Percentiles rank a stretch among this genome's conserved stretches.
Conservation (phyloP, 2,329 filamentous ascomycete species). For the Periglandula ipomoeae region DNA sequence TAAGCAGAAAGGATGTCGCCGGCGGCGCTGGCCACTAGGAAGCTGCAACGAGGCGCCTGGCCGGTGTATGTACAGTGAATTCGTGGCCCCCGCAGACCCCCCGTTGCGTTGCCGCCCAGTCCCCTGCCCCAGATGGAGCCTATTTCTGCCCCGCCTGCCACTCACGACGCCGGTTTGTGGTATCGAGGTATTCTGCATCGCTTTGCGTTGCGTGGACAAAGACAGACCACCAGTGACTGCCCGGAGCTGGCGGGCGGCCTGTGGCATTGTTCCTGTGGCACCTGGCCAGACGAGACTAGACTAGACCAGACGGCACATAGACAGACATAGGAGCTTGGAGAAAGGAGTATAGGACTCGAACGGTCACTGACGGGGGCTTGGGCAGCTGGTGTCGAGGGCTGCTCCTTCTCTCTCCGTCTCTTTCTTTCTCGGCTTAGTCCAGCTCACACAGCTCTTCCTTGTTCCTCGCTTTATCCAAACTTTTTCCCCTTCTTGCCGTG, state of each 20-base stretch:
- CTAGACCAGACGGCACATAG: too few species aligned
- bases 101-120: slow-evolving; percentile 8
- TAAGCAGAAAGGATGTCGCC: neutral
- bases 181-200: too few species aligned
- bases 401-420: neutral
- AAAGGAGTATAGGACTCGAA: too few species aligned
- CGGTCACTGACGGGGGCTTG: neutral
- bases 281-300: too few species aligned
- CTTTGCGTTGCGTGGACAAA: too few species aligned
- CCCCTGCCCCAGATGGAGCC: slow-evolving; percentile 6
- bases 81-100: neutral
- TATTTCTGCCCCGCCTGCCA: too few species aligned
- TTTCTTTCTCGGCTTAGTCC: neutral
- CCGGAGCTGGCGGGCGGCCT: too few species aligned
- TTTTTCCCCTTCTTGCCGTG: too few species aligned
- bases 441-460: neutral
- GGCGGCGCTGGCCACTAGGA: slow-evolving; percentile 1
- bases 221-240: too few species aligned
- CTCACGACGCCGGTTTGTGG: too few species aligned
- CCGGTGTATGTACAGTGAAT: neutral
- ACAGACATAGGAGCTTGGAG: too few species aligned
- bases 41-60: slow-evolving; percentile 1
- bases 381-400: neutral
- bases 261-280: too few species aligned
- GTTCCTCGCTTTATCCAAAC: neutral